These are phyloP conservation scores for Saccharomycopsis javanensis DNA, from an alignment of 805 yeast genomes.

Conservation along the genomic window DNA sequence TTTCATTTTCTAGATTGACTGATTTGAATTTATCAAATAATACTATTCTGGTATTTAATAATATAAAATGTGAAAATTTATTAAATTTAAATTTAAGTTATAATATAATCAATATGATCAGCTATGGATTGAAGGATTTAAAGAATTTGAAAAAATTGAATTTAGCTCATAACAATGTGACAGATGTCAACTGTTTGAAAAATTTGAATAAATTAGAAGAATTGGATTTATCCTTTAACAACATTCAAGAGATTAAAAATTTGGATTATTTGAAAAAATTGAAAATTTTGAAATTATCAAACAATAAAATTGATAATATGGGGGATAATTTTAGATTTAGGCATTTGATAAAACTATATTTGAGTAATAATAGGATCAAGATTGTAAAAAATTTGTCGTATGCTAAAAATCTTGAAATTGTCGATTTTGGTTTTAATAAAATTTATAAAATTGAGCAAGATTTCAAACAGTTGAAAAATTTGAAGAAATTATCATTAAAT, in stretches of 20 bases:
- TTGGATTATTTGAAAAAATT: constrained; percentile 2
- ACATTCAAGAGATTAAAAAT: constrained; percentile 8
- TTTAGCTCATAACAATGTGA: constrained; percentile 8
- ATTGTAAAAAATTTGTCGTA: constrained; percentile 3
- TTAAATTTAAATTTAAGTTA: constrained; percentile 6
- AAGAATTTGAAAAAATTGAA: constrained; percentile 3
- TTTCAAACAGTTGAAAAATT: constrained; percentile 24
- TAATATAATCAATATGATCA: constrained; percentile 5
- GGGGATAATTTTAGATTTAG: neutral
- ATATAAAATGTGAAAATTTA: constrained; percentile 11
- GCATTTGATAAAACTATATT: neutral
- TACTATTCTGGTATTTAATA: constrained; percentile 10
- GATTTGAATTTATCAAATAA: neutral
- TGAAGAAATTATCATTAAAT: constrained; percentile 57
- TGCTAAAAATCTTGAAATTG: constrained; percentile 6
- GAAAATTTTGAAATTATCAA: neutral
- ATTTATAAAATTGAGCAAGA: constrained; percentile 24
- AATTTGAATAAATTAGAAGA: constrained; percentile 1
- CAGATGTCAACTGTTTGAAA: neutral
- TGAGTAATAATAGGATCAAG: constrained; percentile 1
- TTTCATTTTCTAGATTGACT: neutral
- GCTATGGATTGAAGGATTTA: neutral
- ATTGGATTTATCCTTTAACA: constrained; percentile 7
- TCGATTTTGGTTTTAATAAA: constrained; percentile 5
- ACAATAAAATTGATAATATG: constrained; percentile 13